These are phyloP conservation scores for Jacaranda copaia DNA, from an alignment of 257 asterid species.

Conservation along the genomic window DNA sequence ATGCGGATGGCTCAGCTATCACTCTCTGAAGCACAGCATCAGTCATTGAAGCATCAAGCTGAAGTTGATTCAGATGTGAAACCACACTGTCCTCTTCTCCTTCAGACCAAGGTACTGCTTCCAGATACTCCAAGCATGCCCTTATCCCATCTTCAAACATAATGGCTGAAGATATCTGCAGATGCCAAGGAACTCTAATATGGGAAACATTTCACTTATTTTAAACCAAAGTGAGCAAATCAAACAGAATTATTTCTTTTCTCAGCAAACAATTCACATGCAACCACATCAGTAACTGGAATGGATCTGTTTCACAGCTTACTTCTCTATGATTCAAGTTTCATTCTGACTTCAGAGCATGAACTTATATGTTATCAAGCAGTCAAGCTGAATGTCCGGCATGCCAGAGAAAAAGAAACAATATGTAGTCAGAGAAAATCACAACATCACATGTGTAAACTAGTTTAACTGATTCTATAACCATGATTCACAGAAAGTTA, in stretches of 20 bases:
- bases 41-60: constrained; percentile 49
- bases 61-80: constrained; percentile 65
- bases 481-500: neutral
- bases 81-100: constrained; percentile 78
- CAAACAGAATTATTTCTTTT: neutral
- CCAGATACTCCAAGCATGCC: constrained; percentile 83
- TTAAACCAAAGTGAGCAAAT: neutral
- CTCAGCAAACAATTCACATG: neutral
- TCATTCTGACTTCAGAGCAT: neutral
- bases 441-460: neutral
- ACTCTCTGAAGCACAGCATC: constrained; percentile 78
- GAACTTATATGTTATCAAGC: no score
- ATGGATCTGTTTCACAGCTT: neutral
- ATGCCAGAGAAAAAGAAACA: neutral
- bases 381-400: no score
- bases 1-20: constrained; percentile 63
- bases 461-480: neutral
- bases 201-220: neutral
- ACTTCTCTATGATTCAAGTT: neutral
- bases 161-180: constrained; percentile 80
- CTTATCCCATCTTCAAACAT: constrained; percentile 74
- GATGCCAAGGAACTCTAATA: constrained; percentile 22
- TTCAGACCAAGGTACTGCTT: constrained; percentile 90
- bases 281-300: neutral
- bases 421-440: neutral